Conservation (phyloP, 805 yeast species). For the Zygoascus tannicola region DNA sequence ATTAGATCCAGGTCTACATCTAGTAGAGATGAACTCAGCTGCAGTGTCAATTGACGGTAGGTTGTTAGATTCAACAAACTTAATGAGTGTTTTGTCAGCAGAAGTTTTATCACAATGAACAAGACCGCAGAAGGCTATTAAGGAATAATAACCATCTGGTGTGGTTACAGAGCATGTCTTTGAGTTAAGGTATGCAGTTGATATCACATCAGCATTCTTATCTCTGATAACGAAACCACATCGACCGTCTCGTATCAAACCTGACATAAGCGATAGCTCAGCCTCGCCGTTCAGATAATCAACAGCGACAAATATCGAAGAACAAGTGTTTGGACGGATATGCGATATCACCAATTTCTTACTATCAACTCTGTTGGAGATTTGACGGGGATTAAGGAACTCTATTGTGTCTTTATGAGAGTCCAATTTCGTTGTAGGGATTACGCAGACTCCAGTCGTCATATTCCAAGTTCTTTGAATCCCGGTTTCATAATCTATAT, state of each 20-base stretch:
- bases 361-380: too few relatives aligned
- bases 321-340: neutral
- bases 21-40: neutral
- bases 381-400: too few relatives aligned
- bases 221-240: too few relatives aligned
- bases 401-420: too few relatives aligned
- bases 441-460: constrained; percentile 4
- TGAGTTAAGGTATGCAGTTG: too few relatives aligned
- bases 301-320: neutral
- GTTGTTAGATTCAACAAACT: neutral
- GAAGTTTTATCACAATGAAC: neutral
- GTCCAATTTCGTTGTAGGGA: too few relatives aligned
- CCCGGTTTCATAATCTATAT: constrained; percentile 9
- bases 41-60: neutral
- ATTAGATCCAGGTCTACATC: neutral
- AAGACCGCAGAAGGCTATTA: neutral
- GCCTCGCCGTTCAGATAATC: too few relatives aligned
- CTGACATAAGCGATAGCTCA: neutral
- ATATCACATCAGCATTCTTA: too few relatives aligned
- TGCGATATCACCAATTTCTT: too few relatives aligned
- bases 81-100: neutral
- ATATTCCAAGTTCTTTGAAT: constrained; percentile 12
- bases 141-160: neutral
- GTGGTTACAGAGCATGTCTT: too few relatives aligned
- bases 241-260: neutral